phyloP scores from a whole-genome alignment of 768 basidiomycete species.

The Austroboletus festivus region DNA sequence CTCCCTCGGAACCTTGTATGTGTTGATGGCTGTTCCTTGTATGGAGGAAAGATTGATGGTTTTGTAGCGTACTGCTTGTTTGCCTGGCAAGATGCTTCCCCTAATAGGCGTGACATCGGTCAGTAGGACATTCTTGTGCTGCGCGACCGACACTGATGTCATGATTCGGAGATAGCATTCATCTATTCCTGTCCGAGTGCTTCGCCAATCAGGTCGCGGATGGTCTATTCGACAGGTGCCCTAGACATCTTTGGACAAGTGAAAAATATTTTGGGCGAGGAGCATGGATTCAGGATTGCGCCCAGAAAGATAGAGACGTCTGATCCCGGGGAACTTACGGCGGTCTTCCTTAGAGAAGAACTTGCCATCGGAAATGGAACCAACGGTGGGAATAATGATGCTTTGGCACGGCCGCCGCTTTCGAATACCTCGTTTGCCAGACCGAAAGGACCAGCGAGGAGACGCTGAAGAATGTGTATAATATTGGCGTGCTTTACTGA shows the following conservation, averaged over 20 bases:
- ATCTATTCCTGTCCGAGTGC: conserved; percentile 87
- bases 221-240: conserved; percentile 83
- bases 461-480: conserved; percentile 35
- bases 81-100: conserved; percentile 52
- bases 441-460: conserved; percentile 67
- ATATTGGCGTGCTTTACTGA: too few species aligned
- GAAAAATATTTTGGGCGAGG: conserved; percentile 47
- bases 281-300: conserved; percentile 40
- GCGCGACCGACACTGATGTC: conserved; percentile 1
- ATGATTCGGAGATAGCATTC: conserved; percentile 56
- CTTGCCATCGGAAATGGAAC: conserved; percentile 38
- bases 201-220: conserved; percentile 80
- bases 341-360: conserved; percentile 56
- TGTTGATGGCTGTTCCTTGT: background rate
- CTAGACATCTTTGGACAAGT: conserved; percentile 53
- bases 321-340: conserved; percentile 69
- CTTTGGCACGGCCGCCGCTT: conserved; percentile 11
- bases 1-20: conserved; percentile 55
- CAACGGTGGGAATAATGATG: conserved; percentile 5
- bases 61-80: conserved; percentile 57
- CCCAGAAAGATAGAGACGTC: conserved; percentile 80
- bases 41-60: background rate
- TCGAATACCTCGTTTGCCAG: conserved; percentile 56
- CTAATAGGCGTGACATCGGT: conserved; percentile 61
- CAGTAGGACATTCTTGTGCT: conserved; percentile 16